Conservation (phyloP, 139 green algal species). For the Chlamydomonas sp. region DNA sequence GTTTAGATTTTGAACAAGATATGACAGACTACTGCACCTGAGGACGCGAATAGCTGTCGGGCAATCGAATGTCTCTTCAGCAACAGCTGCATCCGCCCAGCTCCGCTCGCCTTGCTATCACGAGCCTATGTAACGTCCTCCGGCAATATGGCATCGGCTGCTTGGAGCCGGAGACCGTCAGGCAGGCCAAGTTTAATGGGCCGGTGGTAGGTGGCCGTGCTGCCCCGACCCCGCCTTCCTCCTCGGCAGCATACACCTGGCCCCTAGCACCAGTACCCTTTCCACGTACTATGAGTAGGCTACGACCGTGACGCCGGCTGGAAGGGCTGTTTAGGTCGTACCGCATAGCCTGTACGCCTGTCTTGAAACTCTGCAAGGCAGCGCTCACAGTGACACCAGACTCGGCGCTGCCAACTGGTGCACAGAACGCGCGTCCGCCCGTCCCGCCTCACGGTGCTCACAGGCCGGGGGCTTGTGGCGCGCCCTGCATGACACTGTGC, state of each 20-base stretch:
- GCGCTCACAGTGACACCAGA: too few relatives aligned
- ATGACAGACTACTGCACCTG: too few relatives aligned
- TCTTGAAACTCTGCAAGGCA: too few relatives aligned
- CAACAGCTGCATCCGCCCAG: conserved; percentile 7
- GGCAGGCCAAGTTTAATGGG: conserved; percentile 30
- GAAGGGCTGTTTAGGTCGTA: too few relatives aligned
- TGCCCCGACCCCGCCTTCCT: not conserved
- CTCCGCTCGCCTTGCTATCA: conserved; percentile 8
- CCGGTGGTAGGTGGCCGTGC: conserved; percentile 4
- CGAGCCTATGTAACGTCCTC: conserved; percentile 6
- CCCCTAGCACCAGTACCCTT: not conserved
- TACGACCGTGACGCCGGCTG: too few relatives aligned
- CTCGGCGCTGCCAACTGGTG: too few relatives aligned
- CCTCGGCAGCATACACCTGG: too few relatives aligned
- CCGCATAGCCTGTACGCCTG: too few relatives aligned
- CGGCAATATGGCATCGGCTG: not conserved
- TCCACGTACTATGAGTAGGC: not conserved
- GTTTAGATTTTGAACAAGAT: too few relatives aligned
- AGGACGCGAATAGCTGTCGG: too few relatives aligned
- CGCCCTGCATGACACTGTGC: conserved; percentile 16
- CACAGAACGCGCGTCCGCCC: too few relatives aligned
- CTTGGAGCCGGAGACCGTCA: conserved; percentile 15
- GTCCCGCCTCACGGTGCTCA: not conserved
- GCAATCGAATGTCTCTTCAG: not conserved
- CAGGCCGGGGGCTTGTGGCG: conserved; percentile 10